A percentile compares a stretch with the other conserved stretches of the same genome.
Conservation (phyloP, 2,329 filamentous ascomycete species). For the Pseudogymnoascus sp. region DNA sequence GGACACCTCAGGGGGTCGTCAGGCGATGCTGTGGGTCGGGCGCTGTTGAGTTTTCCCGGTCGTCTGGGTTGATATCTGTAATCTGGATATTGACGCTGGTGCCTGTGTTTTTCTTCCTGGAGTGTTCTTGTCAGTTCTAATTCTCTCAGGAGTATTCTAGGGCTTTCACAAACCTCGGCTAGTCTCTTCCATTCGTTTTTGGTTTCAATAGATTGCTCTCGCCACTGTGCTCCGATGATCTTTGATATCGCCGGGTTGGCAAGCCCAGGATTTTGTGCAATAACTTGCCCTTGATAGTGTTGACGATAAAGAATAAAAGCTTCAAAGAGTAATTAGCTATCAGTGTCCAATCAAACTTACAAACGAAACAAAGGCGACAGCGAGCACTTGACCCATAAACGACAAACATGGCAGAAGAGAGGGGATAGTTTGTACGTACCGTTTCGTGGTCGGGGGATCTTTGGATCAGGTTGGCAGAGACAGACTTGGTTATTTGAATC, state of each 20-base stretch:
- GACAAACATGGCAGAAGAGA: conserved; percentile 11
- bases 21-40: conserved; percentile 24
- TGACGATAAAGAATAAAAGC: conserved; percentile 97
- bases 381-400: conserved; percentile 10
- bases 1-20: conserved; percentile 52
- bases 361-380: conserved; percentile 5
- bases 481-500: conserved; percentile 41
- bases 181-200: conserved; percentile 83
- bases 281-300: conserved; percentile 76
- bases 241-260: conserved; percentile 96
- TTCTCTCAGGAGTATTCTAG: background rate
- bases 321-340: conserved; percentile 36
- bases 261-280: conserved; percentile 74
- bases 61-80: conserved; percentile 78
- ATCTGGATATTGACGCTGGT: conserved; percentile 82
- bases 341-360: conserved; percentile 16
- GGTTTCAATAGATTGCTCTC: conserved; percentile 59
- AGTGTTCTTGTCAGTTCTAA: background rate
- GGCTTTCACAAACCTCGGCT: conserved; percentile 54
- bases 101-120: conserved; percentile 78
- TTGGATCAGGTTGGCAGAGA: conserved; percentile 62
- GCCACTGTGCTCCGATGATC: conserved; percentile 87
- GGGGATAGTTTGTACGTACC: conserved; percentile 40
- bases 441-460: conserved; percentile 63
- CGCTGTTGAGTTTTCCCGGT: conserved; percentile 23